Conservation (phyloP, 1,139 yeast genomes). For the Scheffersomyces illinoinensis region DNA sequence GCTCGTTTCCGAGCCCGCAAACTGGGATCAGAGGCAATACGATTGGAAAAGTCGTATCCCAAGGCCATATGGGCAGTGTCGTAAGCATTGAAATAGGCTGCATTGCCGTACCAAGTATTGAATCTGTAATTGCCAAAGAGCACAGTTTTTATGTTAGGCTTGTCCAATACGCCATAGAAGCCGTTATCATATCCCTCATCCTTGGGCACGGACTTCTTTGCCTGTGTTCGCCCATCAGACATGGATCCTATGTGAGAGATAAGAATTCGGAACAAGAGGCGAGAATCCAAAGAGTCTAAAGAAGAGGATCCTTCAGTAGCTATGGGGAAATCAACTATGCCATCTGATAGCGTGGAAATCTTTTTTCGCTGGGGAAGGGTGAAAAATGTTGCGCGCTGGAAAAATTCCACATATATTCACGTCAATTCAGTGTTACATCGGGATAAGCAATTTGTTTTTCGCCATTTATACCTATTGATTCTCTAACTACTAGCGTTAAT, state of each 20-base stretch:
- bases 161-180: constrained; percentile 60
- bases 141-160: constrained; percentile 64
- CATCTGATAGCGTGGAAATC: background rate
- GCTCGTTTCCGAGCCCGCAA: constrained; percentile 2
- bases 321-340: background rate
- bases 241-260: background rate
- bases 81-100: constrained; percentile 60
- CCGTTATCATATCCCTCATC: constrained; percentile 15
- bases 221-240: background rate
- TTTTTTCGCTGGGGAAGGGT: no score
- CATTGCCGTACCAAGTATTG: constrained; percentile 84
- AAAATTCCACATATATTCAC: background rate
- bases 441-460: background rate
- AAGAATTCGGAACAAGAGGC: background rate
- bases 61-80: constrained; percentile 28
- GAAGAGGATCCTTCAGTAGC: background rate
- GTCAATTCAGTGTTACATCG: background rate
- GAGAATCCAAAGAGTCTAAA: background rate
- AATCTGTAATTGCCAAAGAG: constrained; percentile 66
- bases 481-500: background rate
- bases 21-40: constrained; percentile 9
- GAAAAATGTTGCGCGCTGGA: background rate
- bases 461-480: background rate
- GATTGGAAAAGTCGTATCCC: constrained; percentile 29
- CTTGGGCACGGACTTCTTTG: background rate